Conservation (phyloP, 371 early-diverging fungal genomes). For the Fennellomyces sp. region DNA sequence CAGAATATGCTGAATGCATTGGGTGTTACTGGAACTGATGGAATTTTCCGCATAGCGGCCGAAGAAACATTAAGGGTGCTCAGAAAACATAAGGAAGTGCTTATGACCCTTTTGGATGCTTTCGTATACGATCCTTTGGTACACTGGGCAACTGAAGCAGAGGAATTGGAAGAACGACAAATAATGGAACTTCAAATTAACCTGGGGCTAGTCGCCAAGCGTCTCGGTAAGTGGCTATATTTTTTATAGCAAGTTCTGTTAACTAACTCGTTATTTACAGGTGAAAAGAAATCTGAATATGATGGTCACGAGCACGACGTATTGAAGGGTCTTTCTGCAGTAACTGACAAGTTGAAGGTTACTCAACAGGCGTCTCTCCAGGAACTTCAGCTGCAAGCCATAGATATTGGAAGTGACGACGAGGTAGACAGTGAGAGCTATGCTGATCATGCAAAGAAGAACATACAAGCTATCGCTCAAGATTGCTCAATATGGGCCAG, state of each 20-base stretch:
- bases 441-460: constrained; percentile 12
- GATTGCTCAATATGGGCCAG: constrained; percentile 22
- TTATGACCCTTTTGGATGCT: constrained; percentile 87
- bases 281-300: constrained; percentile 28
- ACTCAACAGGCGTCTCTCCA: constrained; percentile 17
- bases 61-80: constrained; percentile 79
- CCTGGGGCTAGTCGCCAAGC: constrained; percentile 35
- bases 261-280: constrained; percentile 2
- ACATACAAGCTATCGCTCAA: neutral
- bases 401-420: constrained; percentile 12
- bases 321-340: constrained; percentile 2
- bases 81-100: constrained; percentile 76
- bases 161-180: constrained; percentile 35
- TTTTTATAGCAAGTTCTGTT: neutral
- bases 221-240: constrained; percentile 24
- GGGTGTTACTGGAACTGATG: constrained; percentile 83
- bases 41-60: constrained; percentile 75
- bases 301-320: constrained; percentile 22
- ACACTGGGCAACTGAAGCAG: constrained; percentile 58
- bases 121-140: constrained; percentile 95
- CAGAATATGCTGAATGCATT: constrained; percentile 81
- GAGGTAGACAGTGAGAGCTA: constrained; percentile 12
- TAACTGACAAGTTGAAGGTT: constrained; percentile 22
- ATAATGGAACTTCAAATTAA: constrained; percentile 45
- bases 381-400: neutral